Evolutionary conservation across 352 stramenopile genomes (phyloP), one percentile per base, ranked within the genome.

Genomic region (Phytophthora pinifolia): DNA sequence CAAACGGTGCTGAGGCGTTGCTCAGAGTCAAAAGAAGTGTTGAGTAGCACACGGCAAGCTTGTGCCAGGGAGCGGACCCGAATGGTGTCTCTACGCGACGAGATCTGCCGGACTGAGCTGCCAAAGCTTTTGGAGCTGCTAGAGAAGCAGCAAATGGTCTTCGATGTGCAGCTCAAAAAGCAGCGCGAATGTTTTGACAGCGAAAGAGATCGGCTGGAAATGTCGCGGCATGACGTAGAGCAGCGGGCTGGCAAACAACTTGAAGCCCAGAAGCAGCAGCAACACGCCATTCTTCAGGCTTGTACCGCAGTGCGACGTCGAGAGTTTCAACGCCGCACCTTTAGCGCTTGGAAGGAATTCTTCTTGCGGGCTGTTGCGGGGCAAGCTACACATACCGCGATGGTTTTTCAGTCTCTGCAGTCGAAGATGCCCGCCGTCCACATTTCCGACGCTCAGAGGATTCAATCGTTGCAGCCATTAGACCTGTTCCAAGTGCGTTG

Each of bases 321-420:
- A 27, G 67, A 67, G 31, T 30, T 50, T 9, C 31, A 55, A 6
- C 50, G 47, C 7, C 67, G 58, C 6, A 53, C 42, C 1, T 83
- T 83, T 35, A 50, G 48, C 10, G 58, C 58, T 3, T 89, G 76
- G 74, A 89, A 86, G 36, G 72, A 86, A 8, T 44, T 67, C 6
- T 77, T 80, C 33, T 44, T 87, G 37, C 62, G 74, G 14, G 71
- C 58, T 9, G 46, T 84, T 3, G 65, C 86, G 0, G 74, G 65
- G 1, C 67, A 89, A 42, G 79, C 74, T n/a, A 87, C 76, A 15
- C 79, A 89, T 45, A 72, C 74, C 1, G 79, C 76, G 18, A 86
- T 89, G 79, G 46, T 87, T 3, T 74, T 70, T 27, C 59, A 59
- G 18, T 38, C 52, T 9, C 46, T 64, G 22, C 44, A 63, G 8